Conservation (phyloP, 2,329 filamentous ascomycete species). For the Laburnicola sp. region DNA sequence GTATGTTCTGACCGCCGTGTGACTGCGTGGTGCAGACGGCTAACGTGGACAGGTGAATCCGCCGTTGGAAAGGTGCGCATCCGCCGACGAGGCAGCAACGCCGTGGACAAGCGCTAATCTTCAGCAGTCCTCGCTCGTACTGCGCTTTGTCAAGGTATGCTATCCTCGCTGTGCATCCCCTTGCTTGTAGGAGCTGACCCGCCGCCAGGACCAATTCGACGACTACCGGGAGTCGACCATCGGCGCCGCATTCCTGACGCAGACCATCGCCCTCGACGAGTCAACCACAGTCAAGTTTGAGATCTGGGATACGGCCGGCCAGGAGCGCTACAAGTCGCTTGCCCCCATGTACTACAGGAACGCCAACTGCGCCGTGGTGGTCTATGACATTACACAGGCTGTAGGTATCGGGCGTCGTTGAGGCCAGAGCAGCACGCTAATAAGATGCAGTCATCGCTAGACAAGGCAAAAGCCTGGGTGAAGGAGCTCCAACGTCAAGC, state of each 20-base stretch:
- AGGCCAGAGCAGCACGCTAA: conserved; percentile 24
- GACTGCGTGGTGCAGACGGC: conserved; percentile 13
- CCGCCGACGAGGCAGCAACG: conserved; percentile 23
- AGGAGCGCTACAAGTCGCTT: conserved; percentile 98
- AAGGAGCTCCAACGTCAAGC: conserved; percentile 98
- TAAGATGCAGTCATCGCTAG: conserved; percentile 75
- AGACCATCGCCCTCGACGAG: conserved; percentile 97
- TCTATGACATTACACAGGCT: conserved; percentile 99
- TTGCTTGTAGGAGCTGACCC: neutral
- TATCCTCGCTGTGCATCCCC: neutral
- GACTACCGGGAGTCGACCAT: conserved; percentile 97
- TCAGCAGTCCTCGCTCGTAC: conserved; percentile 87
- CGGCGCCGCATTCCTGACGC: conserved; percentile 96
- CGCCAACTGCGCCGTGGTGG: conserved; percentile 97
- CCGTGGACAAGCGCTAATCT: conserved; percentile 36
- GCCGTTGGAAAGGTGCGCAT: conserved; percentile 89
- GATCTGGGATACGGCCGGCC: conserved; percentile 90
- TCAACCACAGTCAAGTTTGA: conserved; percentile 99
- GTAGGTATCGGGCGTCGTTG: conserved; percentile 59
- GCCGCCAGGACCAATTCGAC: conserved; percentile 90
- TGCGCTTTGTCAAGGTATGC: conserved; percentile 94
- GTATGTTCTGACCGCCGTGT: conserved; percentile 57
- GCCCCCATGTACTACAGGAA: conserved; percentile 99
- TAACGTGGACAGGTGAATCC: conserved; percentile 76
- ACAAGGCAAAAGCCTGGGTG: conserved; percentile 99